Conservation (phyloP, 169 alveolate genomes). For the Plasmodium vinckei region DNA sequence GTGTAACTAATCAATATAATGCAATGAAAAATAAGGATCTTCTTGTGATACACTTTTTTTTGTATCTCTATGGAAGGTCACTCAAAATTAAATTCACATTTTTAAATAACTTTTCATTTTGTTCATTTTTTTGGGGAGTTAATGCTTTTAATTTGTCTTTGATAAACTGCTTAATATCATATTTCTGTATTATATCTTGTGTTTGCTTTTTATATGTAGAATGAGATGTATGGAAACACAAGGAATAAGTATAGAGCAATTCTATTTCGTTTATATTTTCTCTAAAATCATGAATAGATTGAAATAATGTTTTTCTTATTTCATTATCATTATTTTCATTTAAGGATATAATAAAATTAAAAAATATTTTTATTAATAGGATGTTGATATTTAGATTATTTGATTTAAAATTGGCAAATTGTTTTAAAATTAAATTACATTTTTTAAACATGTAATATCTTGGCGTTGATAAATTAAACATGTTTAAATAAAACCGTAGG, state of each 20-base stretch:
- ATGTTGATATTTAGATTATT: constrained; percentile 34
- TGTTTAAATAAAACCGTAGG: constrained; percentile 48
- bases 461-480: constrained; percentile 62
- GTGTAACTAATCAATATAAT: too few relatives aligned
- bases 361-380: constrained; percentile 35
- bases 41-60: not conserved
- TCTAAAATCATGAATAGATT: constrained; percentile 23
- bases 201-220: constrained; percentile 27
- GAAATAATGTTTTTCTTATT: constrained; percentile 36
- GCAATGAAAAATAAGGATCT: not conserved
- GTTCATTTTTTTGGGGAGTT: constrained; percentile 32
- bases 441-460: constrained; percentile 65
- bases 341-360: constrained; percentile 31
- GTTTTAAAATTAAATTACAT: constrained; percentile 29
- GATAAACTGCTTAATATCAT: constrained; percentile 20
- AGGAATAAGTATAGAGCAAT: constrained; percentile 16
- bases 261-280: constrained; percentile 28
- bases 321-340: constrained; percentile 57
- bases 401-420: constrained; percentile 30
- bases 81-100: constrained; percentile 34
- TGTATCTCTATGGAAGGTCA: constrained; percentile 6
- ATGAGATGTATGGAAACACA: constrained; percentile 60
- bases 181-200: constrained; percentile 36
- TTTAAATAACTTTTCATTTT: constrained; percentile 38
- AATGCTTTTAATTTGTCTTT: constrained; percentile 24